Evolutionary conservation across 805 yeast species (phyloP), one percentile per base, ranked within the genome.

Genomic region (Ogataea paradorogensis): DNA sequence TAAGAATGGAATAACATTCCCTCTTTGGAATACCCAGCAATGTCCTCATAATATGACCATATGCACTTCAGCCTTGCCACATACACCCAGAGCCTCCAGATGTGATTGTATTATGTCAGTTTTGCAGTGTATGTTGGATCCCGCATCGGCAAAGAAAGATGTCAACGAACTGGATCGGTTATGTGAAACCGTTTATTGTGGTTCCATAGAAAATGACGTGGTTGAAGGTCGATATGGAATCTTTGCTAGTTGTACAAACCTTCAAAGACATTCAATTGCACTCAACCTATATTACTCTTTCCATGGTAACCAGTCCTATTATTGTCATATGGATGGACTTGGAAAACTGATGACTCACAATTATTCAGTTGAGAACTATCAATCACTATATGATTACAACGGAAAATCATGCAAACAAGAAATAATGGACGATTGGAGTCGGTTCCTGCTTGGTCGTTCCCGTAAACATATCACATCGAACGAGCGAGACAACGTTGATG

Each of bases 31-130:
- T 9, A 10, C 35, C 7, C 31, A 26, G 6, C 21, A 25, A 5
- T 47, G 51, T 30, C 51, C 51, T 2, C 9, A 22, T 6, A 39
- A 41, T 23, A 32, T 47, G 42, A 25, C 39, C 24, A 43, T 47
- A 8, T 45, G 46, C 28, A 45, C 51, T 4, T 28, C 33, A 8
- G 15, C 41, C 7, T 46, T 71, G 23, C 78, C 78, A 0, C 61
- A 54, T 5, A 61, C 66, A 1, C 78, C 79, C 2, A 64, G 68
- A 41, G 46, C 58, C 8, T 66, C 63, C 11, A 57, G 64, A 36
- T 73, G 78, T 53, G 73, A 67, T 43, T 72, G 77, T 46, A 54
- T 71, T 22, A 61, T 67, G 56, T 49, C 68, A 7, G 61, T 69
- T 5, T 49, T 69, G 5, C 49, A 64, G 1, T 73, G 77, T 49